Percentiles rank a stretch among this genome's conserved stretches.
Evolutionary conservation across 2,329 filamentous ascomycete species (phyloP).

Genomic region (Penicillium sp.): DNA sequence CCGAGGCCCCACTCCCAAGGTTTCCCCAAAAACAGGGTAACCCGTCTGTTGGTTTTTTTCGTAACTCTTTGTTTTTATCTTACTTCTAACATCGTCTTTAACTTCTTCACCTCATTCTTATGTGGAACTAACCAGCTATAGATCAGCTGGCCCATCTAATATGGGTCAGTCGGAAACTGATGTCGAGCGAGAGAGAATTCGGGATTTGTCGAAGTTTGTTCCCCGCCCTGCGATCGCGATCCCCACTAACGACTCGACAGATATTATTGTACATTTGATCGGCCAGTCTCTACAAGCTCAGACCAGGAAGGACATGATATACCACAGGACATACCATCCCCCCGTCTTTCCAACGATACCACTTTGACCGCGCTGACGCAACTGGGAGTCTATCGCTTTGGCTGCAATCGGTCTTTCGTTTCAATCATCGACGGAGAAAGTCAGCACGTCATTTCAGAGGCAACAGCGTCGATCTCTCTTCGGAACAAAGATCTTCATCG

Average conservation of each 20-base stretch:
- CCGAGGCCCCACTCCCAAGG: too few species aligned
- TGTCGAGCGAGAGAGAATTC: slow-evolving; percentile 16
- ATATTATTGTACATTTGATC: slow-evolving; percentile 15
- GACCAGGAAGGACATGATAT: not conserved
- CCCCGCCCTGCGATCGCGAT: not conserved
- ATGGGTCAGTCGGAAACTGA: slow-evolving; percentile 9
- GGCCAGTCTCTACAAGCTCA: not conserved
- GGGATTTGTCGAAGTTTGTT: slow-evolving; percentile 16
- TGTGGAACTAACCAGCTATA: slow-evolving; percentile 1
- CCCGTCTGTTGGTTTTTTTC: too few species aligned
- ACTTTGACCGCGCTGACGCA: slow-evolving; percentile 52
- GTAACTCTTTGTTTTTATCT: too few species aligned
- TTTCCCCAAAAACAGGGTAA: too few species aligned
- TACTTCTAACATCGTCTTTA: too few species aligned
- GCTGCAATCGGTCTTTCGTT: slow-evolving; percentile 46
- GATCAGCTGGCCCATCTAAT: slow-evolving; percentile 2
- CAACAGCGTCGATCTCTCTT: slow-evolving; percentile 44
- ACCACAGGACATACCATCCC: slow-evolving; percentile 4
- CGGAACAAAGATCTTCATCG: slow-evolving; percentile 24
- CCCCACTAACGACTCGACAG: slow-evolving; percentile 8
- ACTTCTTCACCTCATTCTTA: not conserved
- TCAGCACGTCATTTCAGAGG: slow-evolving; percentile 54
- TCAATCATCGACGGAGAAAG: slow-evolving; percentile 51
- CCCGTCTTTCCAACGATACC: slow-evolving; percentile 22
- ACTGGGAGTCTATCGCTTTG: slow-evolving; percentile 46